These are phyloP conservation scores for Rhododendron williamsianum DNA, from an alignment of 148 eudicot species.

Conservation along the genomic window DNA sequence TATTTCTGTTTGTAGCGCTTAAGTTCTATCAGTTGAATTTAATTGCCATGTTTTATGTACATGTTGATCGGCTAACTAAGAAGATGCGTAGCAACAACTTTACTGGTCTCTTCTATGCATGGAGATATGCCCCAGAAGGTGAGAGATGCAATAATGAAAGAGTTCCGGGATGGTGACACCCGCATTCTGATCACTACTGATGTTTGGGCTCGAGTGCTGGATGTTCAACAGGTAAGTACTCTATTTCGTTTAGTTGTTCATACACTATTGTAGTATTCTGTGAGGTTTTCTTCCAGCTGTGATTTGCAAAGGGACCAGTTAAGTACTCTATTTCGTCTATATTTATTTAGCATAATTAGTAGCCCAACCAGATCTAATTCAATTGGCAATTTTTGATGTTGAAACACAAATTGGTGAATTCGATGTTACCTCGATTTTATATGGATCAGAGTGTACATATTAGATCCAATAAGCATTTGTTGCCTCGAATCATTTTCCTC, in stretches of 20 bases:
- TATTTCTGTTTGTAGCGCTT: background rate
- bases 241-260: background rate
- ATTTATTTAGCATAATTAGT: background rate
- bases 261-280: background rate
- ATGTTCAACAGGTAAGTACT: conserved; percentile 81
- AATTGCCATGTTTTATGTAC: background rate
- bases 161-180: conserved; percentile 49
- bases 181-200: background rate
- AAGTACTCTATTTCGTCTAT: too few species aligned
- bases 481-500: too few species aligned
- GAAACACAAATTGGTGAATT: background rate
- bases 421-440: too few species aligned
- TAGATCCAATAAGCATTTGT: too few species aligned
- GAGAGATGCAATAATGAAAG: conserved; percentile 92
- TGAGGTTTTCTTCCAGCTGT: background rate
- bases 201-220: conserved; percentile 86
- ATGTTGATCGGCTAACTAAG: conserved; percentile 95
- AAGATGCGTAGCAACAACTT: conserved; percentile 90
- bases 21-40: background rate
- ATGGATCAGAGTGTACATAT: too few species aligned
- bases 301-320: background rate
- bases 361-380: background rate
- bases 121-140: conserved; percentile 99
- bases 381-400: background rate
- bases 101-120: conserved; percentile 89